Evolutionary conservation across 2,329 filamentous ascomycete genomes (phyloP), one percentile per base, ranked within the genome.

Genomic region (Fragosphaeria purpurea): DNA sequence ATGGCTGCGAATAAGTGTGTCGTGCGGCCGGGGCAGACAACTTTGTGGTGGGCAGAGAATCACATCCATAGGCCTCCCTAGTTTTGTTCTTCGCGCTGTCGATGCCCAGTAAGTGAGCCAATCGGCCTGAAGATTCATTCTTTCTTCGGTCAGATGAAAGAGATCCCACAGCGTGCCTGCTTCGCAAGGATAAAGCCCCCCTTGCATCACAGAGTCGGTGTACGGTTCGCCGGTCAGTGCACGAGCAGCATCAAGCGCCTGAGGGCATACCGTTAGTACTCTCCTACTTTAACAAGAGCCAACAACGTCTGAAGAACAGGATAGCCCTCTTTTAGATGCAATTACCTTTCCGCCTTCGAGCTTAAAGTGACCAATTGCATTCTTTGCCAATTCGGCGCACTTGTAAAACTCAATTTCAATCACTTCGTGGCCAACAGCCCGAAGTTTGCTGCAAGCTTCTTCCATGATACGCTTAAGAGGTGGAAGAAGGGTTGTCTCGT

Each of bases 1-100:
- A 10, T 47, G 45, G 13, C 45, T 47, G 45, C 45, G 45, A 13
- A 47, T 47, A n/a, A 47, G 45, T 5, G 45, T 47, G 32, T 47
- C 45, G 35, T 47, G 45, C 4, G 45, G 45, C 45, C 45, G 45
- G 5, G 45, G 45, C 2, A 47, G 45, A 30, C 45, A 38, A 34
- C 32, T 47, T 34, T 47, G 45, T 13, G 45, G 32, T 5, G 45
- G 45, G 45, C 45, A 47, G 9, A 47, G 35, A 13, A 47, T 47
- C 45, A 13, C 45, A 13, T 47, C 45, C 34, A 47, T 39, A 2
- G 45, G 45, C 38, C 45, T 47, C 7, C 45, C 45, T 12, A 34
- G 7, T n/a, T 11, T 47, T 32, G 32, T 47, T 34, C 39, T 47
- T 13, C 6, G 33, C 1, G 45, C 45, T 4, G 45, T 47, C 13